Evolutionary conservation across 768 basidiomycete genomes (phyloP).

Genomic region (Suillus ampliporus): DNA sequence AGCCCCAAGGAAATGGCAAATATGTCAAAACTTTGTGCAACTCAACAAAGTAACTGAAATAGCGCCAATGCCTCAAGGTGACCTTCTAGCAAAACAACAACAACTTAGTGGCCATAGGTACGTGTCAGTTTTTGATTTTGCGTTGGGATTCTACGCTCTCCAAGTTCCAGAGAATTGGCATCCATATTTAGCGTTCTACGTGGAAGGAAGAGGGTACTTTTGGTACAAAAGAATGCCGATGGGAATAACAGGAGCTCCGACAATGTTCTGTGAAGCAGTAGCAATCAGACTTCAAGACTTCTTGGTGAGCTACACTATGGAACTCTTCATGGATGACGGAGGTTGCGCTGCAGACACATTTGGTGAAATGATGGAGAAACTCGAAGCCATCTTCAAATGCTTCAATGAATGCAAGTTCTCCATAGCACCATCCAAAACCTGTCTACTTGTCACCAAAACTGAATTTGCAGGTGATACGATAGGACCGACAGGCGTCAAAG

Average conservation of each 20-base stretch:
- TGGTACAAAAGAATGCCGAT: slow-evolving; percentile 28
- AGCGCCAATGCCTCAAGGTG: slow-evolving; percentile 28
- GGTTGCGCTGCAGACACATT: slow-evolving; percentile 39
- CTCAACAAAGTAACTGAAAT: slow-evolving; percentile 27
- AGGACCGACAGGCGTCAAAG: neutral
- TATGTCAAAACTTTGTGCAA: slow-evolving; percentile 34
- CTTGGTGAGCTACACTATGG: slow-evolving; percentile 28
- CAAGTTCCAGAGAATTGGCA: slow-evolving; percentile 15
- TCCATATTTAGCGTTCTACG: slow-evolving; percentile 30
- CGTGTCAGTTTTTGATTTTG: slow-evolving; percentile 28
- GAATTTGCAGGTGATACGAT: slow-evolving; percentile 16
- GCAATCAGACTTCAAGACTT: slow-evolving; percentile 20
- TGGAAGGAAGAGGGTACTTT: slow-evolving; percentile 29
- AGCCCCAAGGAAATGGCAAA: slow-evolving; percentile 33
- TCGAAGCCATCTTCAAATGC: slow-evolving; percentile 33
- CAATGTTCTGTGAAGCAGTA: slow-evolving; percentile 20
- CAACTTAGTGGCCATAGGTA: slow-evolving; percentile 25
- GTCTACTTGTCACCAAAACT: too few species aligned
- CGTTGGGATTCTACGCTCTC: slow-evolving; percentile 31
- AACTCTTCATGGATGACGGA: slow-evolving; percentile 48
- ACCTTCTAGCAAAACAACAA: slow-evolving; percentile 27
- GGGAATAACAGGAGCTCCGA: slow-evolving; percentile 31
- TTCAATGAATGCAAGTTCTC: slow-evolving; percentile 37
- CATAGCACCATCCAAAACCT: too few species aligned
- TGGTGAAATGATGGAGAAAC: slow-evolving; percentile 28